Conservation (phyloP, 1,284 basidiomycete genomes). For the Pseudozyma pruni region DNA sequence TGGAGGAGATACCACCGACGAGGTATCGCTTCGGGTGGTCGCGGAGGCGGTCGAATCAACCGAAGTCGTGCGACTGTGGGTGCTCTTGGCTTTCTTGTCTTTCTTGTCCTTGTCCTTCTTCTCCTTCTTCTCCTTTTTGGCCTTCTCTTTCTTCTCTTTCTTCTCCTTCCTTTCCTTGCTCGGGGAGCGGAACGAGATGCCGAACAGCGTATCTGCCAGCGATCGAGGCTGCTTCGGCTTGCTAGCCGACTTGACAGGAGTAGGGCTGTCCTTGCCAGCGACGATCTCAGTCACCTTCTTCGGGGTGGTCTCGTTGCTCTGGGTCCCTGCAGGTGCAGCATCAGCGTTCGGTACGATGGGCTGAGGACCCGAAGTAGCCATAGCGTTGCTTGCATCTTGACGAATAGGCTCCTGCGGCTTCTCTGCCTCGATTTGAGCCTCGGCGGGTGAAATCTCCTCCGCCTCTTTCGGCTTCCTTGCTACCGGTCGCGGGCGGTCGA, state of each 20-base stretch:
- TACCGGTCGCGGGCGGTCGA: constrained; percentile 52
- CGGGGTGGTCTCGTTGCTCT: constrained; percentile 3
- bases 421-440: constrained; percentile 44
- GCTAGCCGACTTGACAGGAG: constrained; percentile 53
- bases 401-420: constrained; percentile 8
- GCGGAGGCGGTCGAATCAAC: constrained; percentile 29
- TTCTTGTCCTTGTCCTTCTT: constrained; percentile 40
- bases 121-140: constrained; percentile 42
- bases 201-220: constrained; percentile 62
- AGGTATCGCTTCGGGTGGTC: constrained; percentile 30
- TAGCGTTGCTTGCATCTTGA: constrained; percentile 50
- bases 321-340: background rate
- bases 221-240: constrained; percentile 49
- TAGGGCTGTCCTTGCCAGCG: constrained; percentile 51
- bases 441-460: constrained; percentile 46
- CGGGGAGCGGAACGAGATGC: constrained; percentile 41
- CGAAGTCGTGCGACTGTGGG: constrained; percentile 33
- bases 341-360: constrained; percentile 10
- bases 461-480: constrained; percentile 41
- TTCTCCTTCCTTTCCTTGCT: constrained; percentile 45
- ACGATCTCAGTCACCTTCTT: constrained; percentile 4
- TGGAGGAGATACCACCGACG: constrained; percentile 13
- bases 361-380: constrained; percentile 34
- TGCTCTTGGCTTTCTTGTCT: constrained; percentile 43
- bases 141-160: constrained; percentile 31